A percentile compares a stretch with the other conserved stretches of the same genome.
Evolutionary conservation across 1,139 yeast species (phyloP).

Genomic region (Pneumocystis murina): DNA sequence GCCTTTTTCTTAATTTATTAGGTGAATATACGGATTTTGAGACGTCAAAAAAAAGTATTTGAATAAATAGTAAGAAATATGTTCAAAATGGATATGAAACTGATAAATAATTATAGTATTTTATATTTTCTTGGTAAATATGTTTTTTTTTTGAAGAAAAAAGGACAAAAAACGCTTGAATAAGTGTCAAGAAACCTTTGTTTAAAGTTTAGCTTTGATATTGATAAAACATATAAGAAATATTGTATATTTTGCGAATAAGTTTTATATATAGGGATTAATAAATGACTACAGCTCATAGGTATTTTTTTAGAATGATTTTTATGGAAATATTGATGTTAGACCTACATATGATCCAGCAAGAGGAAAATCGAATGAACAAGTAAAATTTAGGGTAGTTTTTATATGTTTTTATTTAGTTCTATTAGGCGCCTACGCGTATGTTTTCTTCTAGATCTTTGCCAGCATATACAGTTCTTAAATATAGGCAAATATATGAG

Average conservation of each 20-base stretch:
- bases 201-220: not conserved
- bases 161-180: not conserved
- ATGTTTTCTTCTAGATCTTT: constrained; percentile 55
- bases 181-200: not conserved
- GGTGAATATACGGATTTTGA: too few relatives aligned
- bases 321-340: not conserved
- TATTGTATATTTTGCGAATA: not conserved
- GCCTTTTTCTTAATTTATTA: too few relatives aligned
- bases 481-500: constrained; percentile 31
- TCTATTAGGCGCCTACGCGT: constrained; percentile 24
- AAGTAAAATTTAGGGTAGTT: not conserved
- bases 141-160: too few relatives aligned
- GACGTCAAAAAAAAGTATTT: not conserved
- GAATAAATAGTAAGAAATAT: not conserved
- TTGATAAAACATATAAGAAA: not conserved
- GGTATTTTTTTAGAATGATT: constrained; percentile 20
- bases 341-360: constrained; percentile 75
- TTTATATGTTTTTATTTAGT: not conserved
- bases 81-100: not conserved
- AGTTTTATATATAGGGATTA: not conserved
- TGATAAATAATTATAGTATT: not conserved
- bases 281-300: constrained; percentile 70
- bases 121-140: too few relatives aligned
- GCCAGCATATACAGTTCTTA: constrained; percentile 57
- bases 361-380: constrained; percentile 40